Conservation (phyloP, 2,329 filamentous ascomycete species). For the Samsoniella hepiali region DNA sequence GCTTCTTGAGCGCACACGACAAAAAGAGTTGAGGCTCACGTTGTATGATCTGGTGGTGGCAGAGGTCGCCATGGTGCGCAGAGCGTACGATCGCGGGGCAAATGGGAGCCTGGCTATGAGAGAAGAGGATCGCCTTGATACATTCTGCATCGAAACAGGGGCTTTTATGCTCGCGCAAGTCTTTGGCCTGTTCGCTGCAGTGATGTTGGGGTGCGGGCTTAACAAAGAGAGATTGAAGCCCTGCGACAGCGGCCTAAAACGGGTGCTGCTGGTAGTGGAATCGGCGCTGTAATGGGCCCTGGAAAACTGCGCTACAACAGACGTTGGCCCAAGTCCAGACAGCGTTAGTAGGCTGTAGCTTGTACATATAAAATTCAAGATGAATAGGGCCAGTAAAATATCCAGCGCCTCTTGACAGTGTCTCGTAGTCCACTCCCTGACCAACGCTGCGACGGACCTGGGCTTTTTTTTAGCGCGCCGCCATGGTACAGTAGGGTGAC, state of each 20-base stretch:
- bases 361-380: too few relatives aligned
- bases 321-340: neutral
- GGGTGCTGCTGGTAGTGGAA: constrained; percentile 1
- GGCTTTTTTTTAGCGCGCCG: too few relatives aligned
- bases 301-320: neutral
- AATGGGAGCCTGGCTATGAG: constrained; percentile 23
- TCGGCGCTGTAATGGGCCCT: neutral
- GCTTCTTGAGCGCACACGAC: neutral
- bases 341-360: neutral
- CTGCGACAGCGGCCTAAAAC: constrained; percentile 4
- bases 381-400: too few relatives aligned
- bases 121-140: constrained; percentile 27
- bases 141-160: constrained; percentile 33
- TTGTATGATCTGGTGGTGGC: constrained; percentile 36
- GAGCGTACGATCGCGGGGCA: neutral
- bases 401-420: too few relatives aligned
- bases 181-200: neutral
- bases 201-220: neutral
- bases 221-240: neutral
- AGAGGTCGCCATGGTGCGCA: constrained; percentile 13
- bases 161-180: neutral
- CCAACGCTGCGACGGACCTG: too few relatives aligned
- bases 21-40: constrained; percentile 24
- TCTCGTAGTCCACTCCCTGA: too few relatives aligned
- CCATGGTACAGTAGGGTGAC: too few relatives aligned